These are phyloP conservation scores for Cyclostephanos tholiformis DNA, from an alignment of 108 stramenopile genomes.

Conservation along the genomic window DNA sequence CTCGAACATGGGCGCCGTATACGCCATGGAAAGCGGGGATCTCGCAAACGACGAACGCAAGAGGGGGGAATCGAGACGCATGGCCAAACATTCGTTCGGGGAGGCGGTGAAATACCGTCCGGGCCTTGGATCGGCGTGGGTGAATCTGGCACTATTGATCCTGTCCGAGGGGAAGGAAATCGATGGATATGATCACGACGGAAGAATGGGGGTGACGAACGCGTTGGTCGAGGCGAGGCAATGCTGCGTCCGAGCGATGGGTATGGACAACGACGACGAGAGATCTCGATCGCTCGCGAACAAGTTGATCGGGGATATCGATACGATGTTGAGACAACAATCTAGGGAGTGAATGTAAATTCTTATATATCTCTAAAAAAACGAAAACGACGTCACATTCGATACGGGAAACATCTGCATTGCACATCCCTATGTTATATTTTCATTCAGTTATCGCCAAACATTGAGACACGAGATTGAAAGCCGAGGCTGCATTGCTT, in stretches of 20 bases:
- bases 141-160: slow-evolving; percentile 37
- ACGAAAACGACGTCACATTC: no score
- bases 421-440: no score
- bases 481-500: not conserved
- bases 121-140: slow-evolving; percentile 41
- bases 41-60: no score
- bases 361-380: no score
- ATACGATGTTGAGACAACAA: slow-evolving; percentile 40
- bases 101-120: slow-evolving; percentile 40
- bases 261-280: slow-evolving; percentile 46
- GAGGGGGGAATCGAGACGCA: slow-evolving; percentile 15
- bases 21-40: no score
- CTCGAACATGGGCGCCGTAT: slow-evolving; percentile 45
- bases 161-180: slow-evolving; percentile 43
- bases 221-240: slow-evolving; percentile 40
- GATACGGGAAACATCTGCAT: no score
- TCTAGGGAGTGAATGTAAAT: no score
- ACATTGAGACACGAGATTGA: not conserved
- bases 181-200: not conserved
- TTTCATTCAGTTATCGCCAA: not conserved
- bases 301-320: slow-evolving; percentile 41
- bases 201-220: slow-evolving; percentile 18
- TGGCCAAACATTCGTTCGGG: slow-evolving; percentile 31
- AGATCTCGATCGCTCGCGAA: slow-evolving; percentile 34
- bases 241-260: slow-evolving; percentile 45